Base-by-base conservation (phyloP, 2,329 filamentous ascomycete genomes). In the Claviceps pusilla region DNA sequence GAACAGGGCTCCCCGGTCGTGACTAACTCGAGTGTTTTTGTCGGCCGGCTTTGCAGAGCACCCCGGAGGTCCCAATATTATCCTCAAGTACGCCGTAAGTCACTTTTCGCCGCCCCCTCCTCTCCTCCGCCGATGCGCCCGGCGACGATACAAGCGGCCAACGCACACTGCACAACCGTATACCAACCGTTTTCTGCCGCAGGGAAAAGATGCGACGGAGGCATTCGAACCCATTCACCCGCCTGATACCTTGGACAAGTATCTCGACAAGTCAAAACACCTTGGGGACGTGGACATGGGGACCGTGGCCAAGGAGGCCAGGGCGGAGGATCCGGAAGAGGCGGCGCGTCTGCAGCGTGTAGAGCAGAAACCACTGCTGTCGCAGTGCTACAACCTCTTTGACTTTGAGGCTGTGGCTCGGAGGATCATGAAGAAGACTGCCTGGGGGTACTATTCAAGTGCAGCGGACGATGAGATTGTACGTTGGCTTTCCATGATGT, bases 401-500 rank as follows among this genome's bases (percentile, higher is more conserved):
- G 93, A 98, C 71, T 98, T 98, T 68, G 93, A 98, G 76, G 83
- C 88, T 3, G 91, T 97, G 41, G 93, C 93, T 5, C 83, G 85
- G 62, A 76, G 82, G 43, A 82, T 94, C 55, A 96, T 97, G 91
- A 96, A 95, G 79, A 94, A 87, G 74, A 86, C 84, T 1, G 91
- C 91, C 0, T 98, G 93, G 93, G 93, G 87, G 31, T 98, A 98
- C 73, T 98, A 98, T 70, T 95, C 89, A 0, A 93, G 87, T 65
- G 91, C 88, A 55, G 89, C 91, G 0, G 71, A 73, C 35, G 71
- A 73, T 55, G 71, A 73, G 60, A 73, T 73, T 60, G 70, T 71
- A 58, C 49, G 66, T 56, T 33, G 19, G 19, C 19, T 19, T 19
- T 19, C 19, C 19, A 19, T 19, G 19, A 19, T 19, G 19, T 19